Conservation (phyloP, 2,329 filamentous ascomycete species). For the Monilinia vaccinii-corymbosi region DNA sequence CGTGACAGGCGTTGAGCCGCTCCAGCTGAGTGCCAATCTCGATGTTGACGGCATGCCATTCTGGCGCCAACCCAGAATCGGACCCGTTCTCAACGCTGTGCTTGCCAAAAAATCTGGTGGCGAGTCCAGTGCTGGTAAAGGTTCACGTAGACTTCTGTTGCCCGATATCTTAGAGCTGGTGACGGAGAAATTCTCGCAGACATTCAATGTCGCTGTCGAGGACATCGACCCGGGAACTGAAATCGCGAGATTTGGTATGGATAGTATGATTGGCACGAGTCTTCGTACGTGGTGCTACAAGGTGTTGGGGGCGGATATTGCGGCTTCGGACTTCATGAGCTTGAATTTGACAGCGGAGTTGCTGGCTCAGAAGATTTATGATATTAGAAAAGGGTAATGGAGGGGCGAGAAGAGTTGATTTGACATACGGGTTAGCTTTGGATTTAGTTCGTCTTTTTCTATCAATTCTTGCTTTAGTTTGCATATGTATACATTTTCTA, state of each 20-base stretch:
- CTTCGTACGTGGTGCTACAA: slow-evolving; percentile 29
- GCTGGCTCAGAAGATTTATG: not conserved
- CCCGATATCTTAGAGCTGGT: slow-evolving; percentile 31
- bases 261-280: slow-evolving; percentile 21
- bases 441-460: too few species aligned
- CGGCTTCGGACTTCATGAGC: slow-evolving; percentile 11
- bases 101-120: not conserved
- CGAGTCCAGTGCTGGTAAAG: not conserved
- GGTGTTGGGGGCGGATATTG: slow-evolving; percentile 32
- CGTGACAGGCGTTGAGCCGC: not conserved
- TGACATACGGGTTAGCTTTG: too few species aligned
- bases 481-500: too few species aligned
- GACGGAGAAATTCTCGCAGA: slow-evolving; percentile 36
- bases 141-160: not conserved
- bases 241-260: slow-evolving; percentile 35
- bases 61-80: not conserved
- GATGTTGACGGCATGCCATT: not conserved
- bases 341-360: not conserved
- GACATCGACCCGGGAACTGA: slow-evolving; percentile 37
- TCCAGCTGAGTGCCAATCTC: not conserved
- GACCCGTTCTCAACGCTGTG: not conserved
- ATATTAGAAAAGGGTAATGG: not conserved
- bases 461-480: too few species aligned
- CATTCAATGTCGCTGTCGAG: slow-evolving; percentile 38
- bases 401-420: not conserved